These are phyloP conservation scores for Solanum commersonii DNA, from an alignment of 257 asterid species.

Conservation along the genomic window DNA sequence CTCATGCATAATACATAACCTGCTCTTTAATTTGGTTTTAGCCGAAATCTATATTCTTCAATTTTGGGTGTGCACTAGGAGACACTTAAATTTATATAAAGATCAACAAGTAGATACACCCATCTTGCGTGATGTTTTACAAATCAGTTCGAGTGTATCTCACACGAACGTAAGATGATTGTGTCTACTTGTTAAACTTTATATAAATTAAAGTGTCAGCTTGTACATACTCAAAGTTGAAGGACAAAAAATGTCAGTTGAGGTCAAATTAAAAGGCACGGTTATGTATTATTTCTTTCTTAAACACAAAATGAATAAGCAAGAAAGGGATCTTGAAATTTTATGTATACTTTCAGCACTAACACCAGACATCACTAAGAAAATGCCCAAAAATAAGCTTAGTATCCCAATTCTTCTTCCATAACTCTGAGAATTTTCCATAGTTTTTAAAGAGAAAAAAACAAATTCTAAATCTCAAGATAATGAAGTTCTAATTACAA, in stretches of 20 bases:
- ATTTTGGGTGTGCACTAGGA: not conserved
- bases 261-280: not conserved
- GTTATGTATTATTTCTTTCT: not conserved
- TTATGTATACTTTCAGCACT: slow-evolving; percentile 29
- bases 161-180: not conserved
- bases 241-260: not conserved
- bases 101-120: not conserved
- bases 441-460: not conserved
- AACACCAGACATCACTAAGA: slow-evolving; percentile 8
- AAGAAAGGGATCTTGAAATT: not conserved
- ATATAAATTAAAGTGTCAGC: not conserved
- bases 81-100: not conserved
- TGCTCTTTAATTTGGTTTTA: not conserved
- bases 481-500: not conserved
- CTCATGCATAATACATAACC: not conserved
- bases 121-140: not conserved
- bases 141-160: not conserved
- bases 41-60: fast-evolving
- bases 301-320: not conserved
- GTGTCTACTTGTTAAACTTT: not conserved
- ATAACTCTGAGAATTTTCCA: slow-evolving; percentile 10
- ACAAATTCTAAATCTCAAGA: not conserved
- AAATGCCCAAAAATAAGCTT: slow-evolving; percentile 4
- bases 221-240: not conserved
- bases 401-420: not conserved